Percentiles rank a stretch among this genome's conserved stretches.
Evolutionary conservation across 306 rosid species (phyloP).

Genomic region (Macrotyloma uniflorum): DNA sequence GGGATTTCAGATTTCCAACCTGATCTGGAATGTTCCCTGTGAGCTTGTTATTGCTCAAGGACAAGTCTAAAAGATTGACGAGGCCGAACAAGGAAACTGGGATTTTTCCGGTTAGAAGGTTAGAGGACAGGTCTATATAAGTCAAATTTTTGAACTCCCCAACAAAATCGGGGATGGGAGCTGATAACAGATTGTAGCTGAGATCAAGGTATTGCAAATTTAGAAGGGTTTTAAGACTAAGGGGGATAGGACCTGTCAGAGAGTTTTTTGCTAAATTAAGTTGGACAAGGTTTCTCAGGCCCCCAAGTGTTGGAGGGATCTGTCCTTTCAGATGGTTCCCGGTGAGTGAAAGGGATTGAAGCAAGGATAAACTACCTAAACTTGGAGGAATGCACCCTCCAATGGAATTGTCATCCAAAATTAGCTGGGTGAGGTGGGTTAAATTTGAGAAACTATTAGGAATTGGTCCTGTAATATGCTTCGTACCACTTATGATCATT

Average conservation of each 20-base stretch:
- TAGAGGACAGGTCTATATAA: slow-evolving; percentile 73
- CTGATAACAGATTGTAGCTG: slow-evolving; percentile 70
- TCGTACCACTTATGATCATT: slow-evolving; percentile 75
- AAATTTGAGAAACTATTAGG: slow-evolving; percentile 77
- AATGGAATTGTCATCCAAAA: slow-evolving; percentile 77
- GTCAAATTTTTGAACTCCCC: slow-evolving; percentile 67
- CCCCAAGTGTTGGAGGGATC: slow-evolving; percentile 75
- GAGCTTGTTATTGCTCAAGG: slow-evolving; percentile 76
- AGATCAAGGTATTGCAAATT: slow-evolving; percentile 79
- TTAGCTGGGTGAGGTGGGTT: slow-evolving; percentile 68
- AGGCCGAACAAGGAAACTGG: slow-evolving; percentile 73
- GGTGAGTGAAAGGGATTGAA: slow-evolving; percentile 66
- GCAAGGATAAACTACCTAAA: slow-evolving; percentile 70
- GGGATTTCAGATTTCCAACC: slow-evolving; percentile 67
- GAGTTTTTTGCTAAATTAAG: slow-evolving; percentile 70
- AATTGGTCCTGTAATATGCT: slow-evolving; percentile 76
- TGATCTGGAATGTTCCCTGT: slow-evolving; percentile 77
- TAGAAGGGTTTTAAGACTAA: slow-evolving; percentile 51
- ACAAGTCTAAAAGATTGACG: slow-evolving; percentile 69
- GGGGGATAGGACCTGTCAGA: slow-evolving; percentile 72
- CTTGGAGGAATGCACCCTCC: slow-evolving; percentile 77
- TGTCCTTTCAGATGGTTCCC: slow-evolving; percentile 81
- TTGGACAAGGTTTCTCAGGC: slow-evolving; percentile 61
- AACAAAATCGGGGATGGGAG: slow-evolving; percentile 63
- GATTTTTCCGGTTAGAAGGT: slow-evolving; percentile 66